Conservation (phyloP, 768 basidiomycete species). For the Termitomyces eurrhizus region DNA sequence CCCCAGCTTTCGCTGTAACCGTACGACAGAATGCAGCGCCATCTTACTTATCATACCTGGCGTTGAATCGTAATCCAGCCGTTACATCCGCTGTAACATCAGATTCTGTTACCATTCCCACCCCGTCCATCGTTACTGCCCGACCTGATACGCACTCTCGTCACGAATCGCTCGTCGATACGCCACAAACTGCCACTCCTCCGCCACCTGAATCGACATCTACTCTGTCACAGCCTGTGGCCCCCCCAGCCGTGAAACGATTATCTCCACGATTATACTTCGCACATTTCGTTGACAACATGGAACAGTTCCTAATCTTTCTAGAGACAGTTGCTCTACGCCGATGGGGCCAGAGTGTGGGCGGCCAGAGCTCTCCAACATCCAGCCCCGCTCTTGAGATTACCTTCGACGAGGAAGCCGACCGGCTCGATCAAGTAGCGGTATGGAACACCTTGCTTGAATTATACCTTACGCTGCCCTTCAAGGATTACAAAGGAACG, state of each 20-base stretch:
- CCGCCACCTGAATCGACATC: conserved; percentile 32
- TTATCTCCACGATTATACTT: conserved; percentile 89
- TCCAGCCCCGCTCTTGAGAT: conserved; percentile 11
- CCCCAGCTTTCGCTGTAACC: conserved; percentile 20
- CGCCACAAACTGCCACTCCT: conserved; percentile 22
- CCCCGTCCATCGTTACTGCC: conserved; percentile 45
- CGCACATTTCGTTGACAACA: conserved; percentile 90
- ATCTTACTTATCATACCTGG: conserved; percentile 80
- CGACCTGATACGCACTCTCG: conserved; percentile 34
- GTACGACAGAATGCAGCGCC: conserved; percentile 34
- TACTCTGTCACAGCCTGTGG: conserved; percentile 15
- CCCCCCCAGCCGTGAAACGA: conserved; percentile 37
- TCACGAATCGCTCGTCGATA: conserved; percentile 33
- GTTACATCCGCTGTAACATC: conserved; percentile 37
- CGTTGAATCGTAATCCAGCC: conserved; percentile 56
- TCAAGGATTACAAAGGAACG: conserved; percentile 18
- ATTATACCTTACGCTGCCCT: conserved; percentile 74
- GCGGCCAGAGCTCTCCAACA: conserved; percentile 11
- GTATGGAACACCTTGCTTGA: conserved; percentile 38
- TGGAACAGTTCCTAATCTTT: conserved; percentile 78
- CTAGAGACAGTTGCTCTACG: conserved; percentile 80
- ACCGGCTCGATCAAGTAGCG: conserved; percentile 38
- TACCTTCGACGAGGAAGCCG: conserved; percentile 43
- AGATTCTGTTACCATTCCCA: conserved; percentile 35
- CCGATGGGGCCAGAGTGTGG: conserved; percentile 77